A percentile compares a stretch with the other conserved stretches of the same genome.
phyloP scores from a whole-genome alignment of 176 grass and related monocot species.

The Oryza glaberrima region DNA sequence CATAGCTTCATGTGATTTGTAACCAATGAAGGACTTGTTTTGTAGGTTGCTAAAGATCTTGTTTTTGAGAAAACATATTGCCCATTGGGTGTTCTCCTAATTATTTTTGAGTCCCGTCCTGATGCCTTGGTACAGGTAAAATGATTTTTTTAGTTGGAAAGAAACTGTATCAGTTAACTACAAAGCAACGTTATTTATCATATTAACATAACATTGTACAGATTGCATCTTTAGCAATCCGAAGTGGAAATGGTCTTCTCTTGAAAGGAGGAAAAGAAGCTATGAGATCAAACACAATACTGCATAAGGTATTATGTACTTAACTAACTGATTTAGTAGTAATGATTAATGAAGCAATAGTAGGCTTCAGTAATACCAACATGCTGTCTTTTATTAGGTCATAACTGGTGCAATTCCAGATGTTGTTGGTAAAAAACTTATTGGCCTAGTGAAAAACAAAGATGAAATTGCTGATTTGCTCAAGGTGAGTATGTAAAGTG shows the following conservation, averaged over 20 bases:
- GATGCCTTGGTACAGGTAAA: slow-evolving; percentile 96
- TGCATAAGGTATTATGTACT: slow-evolving; percentile 72
- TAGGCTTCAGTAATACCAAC: slow-evolving; percentile 12
- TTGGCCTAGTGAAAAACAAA: slow-evolving; percentile 90
- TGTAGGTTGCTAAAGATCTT: slow-evolving; percentile 86
- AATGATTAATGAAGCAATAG: neutral
- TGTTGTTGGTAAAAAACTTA: slow-evolving; percentile 82
- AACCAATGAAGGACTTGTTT: slow-evolving; percentile 1
- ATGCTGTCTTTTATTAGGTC: slow-evolving; percentile 50
- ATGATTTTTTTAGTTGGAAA: neutral
- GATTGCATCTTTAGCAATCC: slow-evolving; percentile 92
- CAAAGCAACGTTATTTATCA: slow-evolving; percentile 33
- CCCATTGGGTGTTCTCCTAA: slow-evolving; percentile 88
- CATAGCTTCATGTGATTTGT: neutral
- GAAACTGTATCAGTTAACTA: neutral
- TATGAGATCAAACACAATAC: slow-evolving; percentile 91
- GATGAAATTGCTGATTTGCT: slow-evolving; percentile 92
- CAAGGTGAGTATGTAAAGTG: slow-evolving; percentile 53
- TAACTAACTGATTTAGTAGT: neutral
- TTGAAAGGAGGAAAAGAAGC: slow-evolving; percentile 99
- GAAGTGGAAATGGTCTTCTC: slow-evolving; percentile 97
- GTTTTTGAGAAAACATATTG: slow-evolving; percentile 88
- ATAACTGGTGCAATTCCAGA: slow-evolving; percentile 82
- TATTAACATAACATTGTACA: slow-evolving; percentile 32
- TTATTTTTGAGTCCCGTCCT: slow-evolving; percentile 97